Base-by-base conservation (phyloP, 139 green algal genomes). In the Gonium pectorale region DNA sequence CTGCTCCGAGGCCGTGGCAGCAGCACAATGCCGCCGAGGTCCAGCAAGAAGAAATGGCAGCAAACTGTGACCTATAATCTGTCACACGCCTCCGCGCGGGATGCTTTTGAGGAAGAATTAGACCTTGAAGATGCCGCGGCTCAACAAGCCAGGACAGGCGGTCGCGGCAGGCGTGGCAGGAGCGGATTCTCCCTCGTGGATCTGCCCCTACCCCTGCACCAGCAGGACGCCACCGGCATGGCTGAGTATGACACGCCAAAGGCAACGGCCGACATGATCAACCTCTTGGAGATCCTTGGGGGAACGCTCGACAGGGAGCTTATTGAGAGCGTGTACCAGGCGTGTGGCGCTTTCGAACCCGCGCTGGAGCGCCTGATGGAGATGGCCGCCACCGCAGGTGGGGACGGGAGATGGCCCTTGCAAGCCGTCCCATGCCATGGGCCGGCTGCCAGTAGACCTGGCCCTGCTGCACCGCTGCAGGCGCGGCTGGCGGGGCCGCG, bases 211-310 rank as follows among this genome's bases (percentile, higher is more conserved):
- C 24, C 24, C 0, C 15, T 79, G 35, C 85, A 64, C 37, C 37
- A 80, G 17, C 19, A 31, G 19, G 69, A 54, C 3, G 46, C 51
- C 3, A n/a, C n/a, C 27, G 68, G 62, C 33, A 83, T 89, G 62
- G 37, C 71, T 2, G 86, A 79, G n/a, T 81, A 82, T 27, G 46
- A 52, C 27, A 81, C 40, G 5, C 49, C 49, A 11, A 2, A 72
- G 29, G 35, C 49, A 1, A 87, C 86, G 0, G n/a, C 37, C 2
- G 86, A 85, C 35, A 67, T 87, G 33, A 68, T 85, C 24, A 72
- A 86, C 51, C 64, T 90, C 27, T 2, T 90, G 22, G 86, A 90
- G 80, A n/a, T 90, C 37, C 87, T 86, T 75, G 86, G 84, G 1
- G n/a, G 27, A 1, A 73, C 63, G 1, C 41, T 87, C 5, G 71